These are phyloP conservation scores for Lasiosphaeria hispida DNA, from an alignment of 495 filamentous ascomycete genomes.

Conservation along the genomic window DNA sequence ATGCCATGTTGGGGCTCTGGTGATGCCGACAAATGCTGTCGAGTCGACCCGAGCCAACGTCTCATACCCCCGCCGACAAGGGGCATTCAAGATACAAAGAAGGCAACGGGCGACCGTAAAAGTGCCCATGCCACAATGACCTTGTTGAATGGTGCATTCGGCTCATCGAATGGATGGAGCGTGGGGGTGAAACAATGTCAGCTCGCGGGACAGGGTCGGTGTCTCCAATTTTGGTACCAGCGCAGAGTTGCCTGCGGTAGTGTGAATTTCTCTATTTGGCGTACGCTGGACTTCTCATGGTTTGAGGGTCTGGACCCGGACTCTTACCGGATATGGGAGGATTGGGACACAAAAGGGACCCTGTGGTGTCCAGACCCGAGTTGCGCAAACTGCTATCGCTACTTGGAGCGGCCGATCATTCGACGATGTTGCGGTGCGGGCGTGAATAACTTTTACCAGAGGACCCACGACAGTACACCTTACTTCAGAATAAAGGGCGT, in stretches of 20 bases:
- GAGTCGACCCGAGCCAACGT: not conserved
- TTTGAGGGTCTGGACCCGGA: not conserved
- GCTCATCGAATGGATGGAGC: constrained; percentile 1
- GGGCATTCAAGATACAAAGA: constrained; percentile 2
- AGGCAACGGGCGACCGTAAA: not conserved
- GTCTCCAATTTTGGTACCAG: constrained; percentile 1
- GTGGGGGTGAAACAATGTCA: constrained; percentile 1
- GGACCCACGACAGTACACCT: not conserved
- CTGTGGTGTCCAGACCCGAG: constrained; percentile 1
- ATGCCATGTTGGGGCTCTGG: not conserved
- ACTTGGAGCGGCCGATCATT: constrained; percentile 2
- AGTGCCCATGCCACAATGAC: not conserved
- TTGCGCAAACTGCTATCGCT: constrained; percentile 2
- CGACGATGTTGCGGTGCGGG: constrained; percentile 1
- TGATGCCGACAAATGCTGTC: not conserved
- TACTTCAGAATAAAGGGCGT: not conserved
- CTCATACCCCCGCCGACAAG: not conserved
- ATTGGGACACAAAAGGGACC: constrained; percentile 2
- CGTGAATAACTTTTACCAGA: constrained; percentile 4
- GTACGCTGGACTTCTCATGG: constrained; percentile 1
- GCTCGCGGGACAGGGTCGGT: not conserved
- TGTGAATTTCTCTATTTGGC: constrained; percentile 1
- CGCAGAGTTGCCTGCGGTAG: not conserved
- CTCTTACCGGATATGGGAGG: constrained; percentile 2
- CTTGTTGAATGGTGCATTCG: constrained; percentile 1